Evolutionary conservation across 495 filamentous ascomycete species (phyloP).

Genomic region (Elaphomyces granulatus): DNA sequence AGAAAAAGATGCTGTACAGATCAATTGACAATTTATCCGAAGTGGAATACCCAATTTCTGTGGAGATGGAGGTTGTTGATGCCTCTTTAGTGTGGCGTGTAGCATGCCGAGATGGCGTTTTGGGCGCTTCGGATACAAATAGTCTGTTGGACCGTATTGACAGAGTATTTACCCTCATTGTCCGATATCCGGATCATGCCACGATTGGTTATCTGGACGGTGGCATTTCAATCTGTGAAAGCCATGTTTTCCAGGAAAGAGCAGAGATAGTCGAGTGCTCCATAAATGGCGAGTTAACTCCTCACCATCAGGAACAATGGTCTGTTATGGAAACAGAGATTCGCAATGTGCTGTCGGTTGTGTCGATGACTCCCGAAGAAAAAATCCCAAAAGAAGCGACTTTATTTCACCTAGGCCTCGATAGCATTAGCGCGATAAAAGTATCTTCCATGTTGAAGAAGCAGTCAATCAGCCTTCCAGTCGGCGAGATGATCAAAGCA

Average conservation of each 20-base stretch:
- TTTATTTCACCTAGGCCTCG: conserved; percentile 67
- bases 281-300: not conserved
- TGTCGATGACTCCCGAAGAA: conserved; percentile 39
- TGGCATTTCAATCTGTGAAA: conserved; percentile 38
- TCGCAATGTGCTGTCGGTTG: conserved; percentile 38
- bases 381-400: conserved; percentile 41
- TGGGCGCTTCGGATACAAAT: conserved; percentile 27
- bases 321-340: conserved; percentile 19
- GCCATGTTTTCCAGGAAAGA: conserved; percentile 19
- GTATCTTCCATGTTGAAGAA: conserved; percentile 22
- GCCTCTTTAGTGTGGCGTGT: conserved; percentile 45
- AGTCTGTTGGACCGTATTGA: conserved; percentile 41
- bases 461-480: conserved; percentile 16
- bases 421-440: conserved; percentile 66
- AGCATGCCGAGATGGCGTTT: conserved; percentile 46
- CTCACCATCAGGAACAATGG: not conserved
- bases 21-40: conserved; percentile 44
- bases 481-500: conserved; percentile 24
- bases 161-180: conserved; percentile 35
- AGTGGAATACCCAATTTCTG: conserved; percentile 66
- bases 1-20: conserved; percentile 26
- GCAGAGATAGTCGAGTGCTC: not conserved
- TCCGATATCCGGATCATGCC: conserved; percentile 28
- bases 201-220: conserved; percentile 35
- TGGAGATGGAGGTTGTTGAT: conserved; percentile 54